Conservation (phyloP, 768 basidiomycete genomes). For the Dentipellis sp. region DNA sequence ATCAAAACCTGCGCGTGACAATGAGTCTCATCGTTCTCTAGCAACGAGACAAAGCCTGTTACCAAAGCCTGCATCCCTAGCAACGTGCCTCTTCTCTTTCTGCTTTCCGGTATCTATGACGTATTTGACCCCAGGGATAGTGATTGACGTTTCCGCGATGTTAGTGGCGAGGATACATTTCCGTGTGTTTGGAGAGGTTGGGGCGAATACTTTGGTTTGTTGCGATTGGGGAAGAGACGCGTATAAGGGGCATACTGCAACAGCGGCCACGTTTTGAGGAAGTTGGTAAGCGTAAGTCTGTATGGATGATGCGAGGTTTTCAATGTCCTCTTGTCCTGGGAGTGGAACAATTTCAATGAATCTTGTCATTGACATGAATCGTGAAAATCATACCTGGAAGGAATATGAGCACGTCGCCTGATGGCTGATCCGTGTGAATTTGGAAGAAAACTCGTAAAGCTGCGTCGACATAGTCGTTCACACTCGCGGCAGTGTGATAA, state of each 20-base stretch:
- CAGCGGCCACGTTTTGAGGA: conserved; percentile 39
- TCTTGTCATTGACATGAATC: not conserved
- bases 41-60: not conserved
- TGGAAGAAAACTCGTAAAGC: conserved; percentile 92
- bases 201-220: conserved; percentile 70
- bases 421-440: conserved; percentile 71
- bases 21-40: not conserved
- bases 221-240: conserved; percentile 73
- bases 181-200: conserved; percentile 56
- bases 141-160: conserved; percentile 96
- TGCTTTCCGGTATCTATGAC: conserved; percentile 95
- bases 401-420: conserved; percentile 90
- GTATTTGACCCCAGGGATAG: conserved; percentile 91
- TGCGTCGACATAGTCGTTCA: conserved; percentile 80
- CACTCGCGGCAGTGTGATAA: conserved; percentile 65
- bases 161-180: conserved; percentile 97
- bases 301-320: conserved; percentile 72
- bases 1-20: conserved; percentile 63
- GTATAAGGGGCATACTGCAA: conserved; percentile 75
- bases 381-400: conserved; percentile 52
- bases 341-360: not conserved
- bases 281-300: conserved; percentile 58
- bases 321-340: conserved; percentile 93
- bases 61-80: conserved; percentile 63
- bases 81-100: conserved; percentile 87